Evolutionary conservation across 1,139 yeast genomes (phyloP), one percentile per base, ranked within the genome.

Genomic region (Candida glucosophila): DNA sequence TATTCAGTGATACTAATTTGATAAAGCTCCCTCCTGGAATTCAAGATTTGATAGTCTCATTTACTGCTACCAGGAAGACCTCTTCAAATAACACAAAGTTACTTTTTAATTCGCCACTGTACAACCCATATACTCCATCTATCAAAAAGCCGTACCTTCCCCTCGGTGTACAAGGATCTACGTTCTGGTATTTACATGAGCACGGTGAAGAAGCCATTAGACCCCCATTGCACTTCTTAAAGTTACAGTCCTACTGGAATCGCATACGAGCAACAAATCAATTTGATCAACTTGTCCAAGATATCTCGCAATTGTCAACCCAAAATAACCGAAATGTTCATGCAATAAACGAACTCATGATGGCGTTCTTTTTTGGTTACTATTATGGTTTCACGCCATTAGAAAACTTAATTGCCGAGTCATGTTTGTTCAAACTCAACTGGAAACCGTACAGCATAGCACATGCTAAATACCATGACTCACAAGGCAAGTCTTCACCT

Each of bases 1-100:
- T 64, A 24, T 62, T 63, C 33, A 48, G 59, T 21, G 66, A 63
- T 37, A 30, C 44, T 25, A 49, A 61, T 30, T 58, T 77, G 32
- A 47, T 74, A 21, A 58, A 55, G 26, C 49, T 76, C 27, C 88
- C 90, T 4, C 77, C 83, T 5, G 92, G 92, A 15, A 67, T 80
- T 20, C 88, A 80, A 47, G 77, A 75, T 39, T 64, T 74, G 32
- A 63, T 74, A 2, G 44, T 69, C 14, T 69, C 79, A 1, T 69
- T 64, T 40, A 62, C 67, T 5, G 52, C 71, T 2, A 57, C 65
- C 19, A 51, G 70, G 33, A 56, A 47, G 30, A 43, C 47, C 12
- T 37, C 38, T 24, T 19, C 33, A 8, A 39, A 34, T 14, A 45
- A 41, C 23, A 43, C 49, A 34, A 40, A 47, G 38, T 36, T 59